These are phyloP conservation scores for Mrakia gelida DNA, from an alignment of 768 basidiomycete species.

Conservation along the genomic window DNA sequence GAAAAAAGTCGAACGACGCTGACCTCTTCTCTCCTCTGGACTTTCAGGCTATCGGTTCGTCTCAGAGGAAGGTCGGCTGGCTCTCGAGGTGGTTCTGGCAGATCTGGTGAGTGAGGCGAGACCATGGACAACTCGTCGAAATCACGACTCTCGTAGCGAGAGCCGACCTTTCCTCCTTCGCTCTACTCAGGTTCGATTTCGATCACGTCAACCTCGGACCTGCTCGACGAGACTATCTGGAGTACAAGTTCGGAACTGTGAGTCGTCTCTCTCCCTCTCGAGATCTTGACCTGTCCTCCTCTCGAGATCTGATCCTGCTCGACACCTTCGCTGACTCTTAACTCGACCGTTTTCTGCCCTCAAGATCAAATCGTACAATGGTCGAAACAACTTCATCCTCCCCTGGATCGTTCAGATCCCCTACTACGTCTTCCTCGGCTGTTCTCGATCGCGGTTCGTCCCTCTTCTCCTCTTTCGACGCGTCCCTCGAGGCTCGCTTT, in stretches of 20 bases:
- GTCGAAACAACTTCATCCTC: slow-evolving; percentile 64
- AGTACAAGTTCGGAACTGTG: slow-evolving; percentile 72
- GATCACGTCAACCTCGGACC: slow-evolving; percentile 51
- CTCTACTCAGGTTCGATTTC: slow-evolving; percentile 46
- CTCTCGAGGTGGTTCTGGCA: slow-evolving; percentile 73
- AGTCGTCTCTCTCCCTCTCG: background rate
- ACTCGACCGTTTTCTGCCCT: slow-evolving; percentile 40
- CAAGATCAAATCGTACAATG: slow-evolving; percentile 62
- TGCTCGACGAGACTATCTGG: slow-evolving; percentile 64
- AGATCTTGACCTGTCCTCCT: no score
- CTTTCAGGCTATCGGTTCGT: background rate
- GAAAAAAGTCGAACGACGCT: no score
- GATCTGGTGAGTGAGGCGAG: slow-evolving; percentile 50
- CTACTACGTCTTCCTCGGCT: slow-evolving; percentile 73
- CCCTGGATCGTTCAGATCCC: slow-evolving; percentile 65
- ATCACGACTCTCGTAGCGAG: background rate
- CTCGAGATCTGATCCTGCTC: background rate
- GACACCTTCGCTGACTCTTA: background rate
- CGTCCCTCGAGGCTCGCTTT: slow-evolving; percentile 32
- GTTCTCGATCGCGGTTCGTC: slow-evolving; percentile 51
- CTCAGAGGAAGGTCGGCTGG: slow-evolving; percentile 57
- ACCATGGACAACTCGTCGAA: background rate
- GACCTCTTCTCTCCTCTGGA: no score
- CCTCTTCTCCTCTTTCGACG: slow-evolving; percentile 38
- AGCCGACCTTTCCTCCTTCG: background rate